These are phyloP conservation scores for Exserohilum rostratum DNA, from an alignment of 2,329 filamentous ascomycete genomes.

Conservation along the genomic window DNA sequence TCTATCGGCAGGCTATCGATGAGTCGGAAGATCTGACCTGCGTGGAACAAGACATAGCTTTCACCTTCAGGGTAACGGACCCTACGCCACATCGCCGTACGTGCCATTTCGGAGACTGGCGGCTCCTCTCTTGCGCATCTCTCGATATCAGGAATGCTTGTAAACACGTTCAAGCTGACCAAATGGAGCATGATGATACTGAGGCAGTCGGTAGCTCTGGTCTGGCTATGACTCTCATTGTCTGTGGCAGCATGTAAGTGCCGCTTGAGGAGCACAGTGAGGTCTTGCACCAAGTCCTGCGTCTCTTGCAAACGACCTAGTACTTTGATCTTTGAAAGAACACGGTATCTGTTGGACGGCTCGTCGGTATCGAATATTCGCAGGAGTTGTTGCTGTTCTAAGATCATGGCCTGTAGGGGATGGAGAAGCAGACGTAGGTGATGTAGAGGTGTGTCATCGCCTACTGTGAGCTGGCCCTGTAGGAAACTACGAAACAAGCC, in stretches of 20 bases:
- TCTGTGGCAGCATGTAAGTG: not conserved
- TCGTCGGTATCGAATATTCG: constrained; percentile 13
- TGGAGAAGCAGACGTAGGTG: constrained; percentile 14
- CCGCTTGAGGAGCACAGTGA: constrained; percentile 6
- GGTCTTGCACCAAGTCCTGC: constrained; percentile 7
- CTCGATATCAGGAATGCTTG: constrained; percentile 13
- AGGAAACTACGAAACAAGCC: constrained; percentile 11
- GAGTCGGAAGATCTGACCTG: constrained; percentile 10
- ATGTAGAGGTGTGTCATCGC: constrained; percentile 2
- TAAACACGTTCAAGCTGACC: constrained; percentile 14
- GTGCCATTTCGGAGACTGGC: not conserved
- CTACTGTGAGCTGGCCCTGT: constrained; percentile 2
- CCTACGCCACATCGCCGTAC: constrained; percentile 8
- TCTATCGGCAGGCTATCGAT: constrained; percentile 5
- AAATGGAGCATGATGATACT: constrained; percentile 14
- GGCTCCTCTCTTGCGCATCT: constrained; percentile 9
- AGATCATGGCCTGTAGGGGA: constrained; percentile 7
- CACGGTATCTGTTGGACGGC: constrained; percentile 6
- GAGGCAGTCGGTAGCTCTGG: not conserved
- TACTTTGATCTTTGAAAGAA: constrained; percentile 8
- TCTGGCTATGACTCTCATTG: not conserved
- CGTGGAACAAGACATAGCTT: constrained; percentile 12
- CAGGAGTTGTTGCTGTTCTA: constrained; percentile 11
- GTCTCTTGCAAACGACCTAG: constrained; percentile 10
- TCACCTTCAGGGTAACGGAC: constrained; percentile 7